Conservation (phyloP, 257 asterid genomes). For the Ocimum tenuiflorum region DNA sequence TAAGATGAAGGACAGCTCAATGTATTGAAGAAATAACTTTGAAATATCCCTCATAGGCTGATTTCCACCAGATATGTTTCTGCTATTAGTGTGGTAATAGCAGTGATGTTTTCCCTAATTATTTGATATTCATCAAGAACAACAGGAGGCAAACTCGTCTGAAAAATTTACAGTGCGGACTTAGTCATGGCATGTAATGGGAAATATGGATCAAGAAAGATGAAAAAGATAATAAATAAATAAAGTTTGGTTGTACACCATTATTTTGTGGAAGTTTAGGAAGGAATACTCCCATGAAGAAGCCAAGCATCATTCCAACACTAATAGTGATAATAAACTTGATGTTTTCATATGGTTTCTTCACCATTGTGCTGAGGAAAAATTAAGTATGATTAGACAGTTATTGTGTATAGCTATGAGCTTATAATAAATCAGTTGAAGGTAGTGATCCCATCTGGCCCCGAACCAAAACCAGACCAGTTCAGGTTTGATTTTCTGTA, state of each 20-base stretch:
- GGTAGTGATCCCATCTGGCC: no score
- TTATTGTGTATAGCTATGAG: not conserved
- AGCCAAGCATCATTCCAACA: conserved; percentile 58
- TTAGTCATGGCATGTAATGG: not conserved
- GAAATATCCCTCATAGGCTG: conserved; percentile 30
- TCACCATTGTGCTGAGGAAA: conserved; percentile 29
- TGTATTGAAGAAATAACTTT: conserved; percentile 32
- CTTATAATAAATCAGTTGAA: not conserved
- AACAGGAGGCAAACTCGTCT: conserved; percentile 46
- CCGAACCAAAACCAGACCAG: no score
- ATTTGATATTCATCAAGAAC: conserved; percentile 26
- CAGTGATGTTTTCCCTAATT: conserved; percentile 16
- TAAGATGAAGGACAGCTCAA: not conserved
- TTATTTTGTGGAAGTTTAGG: conserved; percentile 42
- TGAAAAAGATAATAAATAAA: no score
- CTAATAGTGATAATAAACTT: conserved; percentile 36
- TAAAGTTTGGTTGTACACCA: conserved; percentile 32
- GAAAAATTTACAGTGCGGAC: conserved; percentile 20
- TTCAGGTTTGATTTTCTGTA: no score
- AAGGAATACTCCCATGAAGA: conserved; percentile 59
- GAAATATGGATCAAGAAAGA: not conserved
- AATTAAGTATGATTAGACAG: conserved; percentile 7
- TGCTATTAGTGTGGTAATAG: not conserved
- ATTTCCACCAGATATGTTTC: conserved; percentile 9
- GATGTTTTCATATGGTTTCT: conserved; percentile 39